These are phyloP conservation scores for Eragrostis curvula DNA, from an alignment of 176 grass and related monocot species.

Conservation along the genomic window DNA sequence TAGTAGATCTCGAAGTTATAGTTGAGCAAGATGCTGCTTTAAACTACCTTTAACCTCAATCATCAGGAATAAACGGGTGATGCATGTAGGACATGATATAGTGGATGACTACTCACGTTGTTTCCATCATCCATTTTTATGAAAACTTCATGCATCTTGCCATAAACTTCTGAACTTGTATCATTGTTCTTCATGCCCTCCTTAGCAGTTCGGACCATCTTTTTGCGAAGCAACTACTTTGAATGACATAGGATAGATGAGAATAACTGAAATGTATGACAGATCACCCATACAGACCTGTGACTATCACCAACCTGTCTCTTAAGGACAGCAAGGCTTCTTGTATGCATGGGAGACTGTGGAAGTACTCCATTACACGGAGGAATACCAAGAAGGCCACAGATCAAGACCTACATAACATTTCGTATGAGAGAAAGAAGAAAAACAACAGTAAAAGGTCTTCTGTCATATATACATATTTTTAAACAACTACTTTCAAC, in stretches of 20 bases:
- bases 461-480: background rate
- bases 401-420: constrained; percentile 64
- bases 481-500: background rate
- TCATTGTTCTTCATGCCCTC: constrained; percentile 69
- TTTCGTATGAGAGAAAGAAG: constrained; percentile 32
- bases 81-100: background rate
- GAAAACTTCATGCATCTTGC: constrained; percentile 82
- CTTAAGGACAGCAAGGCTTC: constrained; percentile 82
- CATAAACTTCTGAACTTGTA: constrained; percentile 81
- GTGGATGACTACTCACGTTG: constrained; percentile 37
- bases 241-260: constrained; percentile 31
- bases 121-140: constrained; percentile 68
- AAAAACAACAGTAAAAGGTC: constrained; percentile 19
- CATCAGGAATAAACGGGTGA: background rate
- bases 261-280: constrained; percentile 34
- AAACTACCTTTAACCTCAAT: background rate
- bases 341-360: constrained; percentile 91
- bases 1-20: too few relatives aligned
- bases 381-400: constrained; percentile 84
- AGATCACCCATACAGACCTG: background rate
- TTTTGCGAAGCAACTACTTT: constrained; percentile 68
- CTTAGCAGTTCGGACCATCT: constrained; percentile 78
- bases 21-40: background rate
- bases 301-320: constrained; percentile 59
- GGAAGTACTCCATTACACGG: constrained; percentile 95